Evolutionary conservation across 192 early-diverging fungal species (phyloP), one percentile per base, ranked within the genome.

Genomic region (Podila minutissima): DNA sequence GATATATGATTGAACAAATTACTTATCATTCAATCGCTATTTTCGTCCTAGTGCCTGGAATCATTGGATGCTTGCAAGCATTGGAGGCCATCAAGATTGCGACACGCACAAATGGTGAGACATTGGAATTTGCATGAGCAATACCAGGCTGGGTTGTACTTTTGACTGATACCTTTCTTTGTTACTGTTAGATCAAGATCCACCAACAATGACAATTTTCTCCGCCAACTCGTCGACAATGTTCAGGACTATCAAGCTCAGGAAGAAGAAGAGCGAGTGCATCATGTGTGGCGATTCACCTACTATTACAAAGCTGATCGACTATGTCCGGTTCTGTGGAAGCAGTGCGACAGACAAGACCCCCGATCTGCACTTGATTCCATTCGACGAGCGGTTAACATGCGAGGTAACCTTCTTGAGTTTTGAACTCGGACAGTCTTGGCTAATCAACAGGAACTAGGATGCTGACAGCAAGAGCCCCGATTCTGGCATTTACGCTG

Each of bases 281-380:
- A 88, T 88, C 13, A 89, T 95, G n/a, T 99, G 98, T 69, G 95
- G 96, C 9, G 91, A 97, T 28, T 59, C 87, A 0, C 95, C 97
- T 6, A 93, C 90, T 0, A 90, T 98, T 29, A 93, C 86, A 0
- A 74, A 91, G 70, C 84, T 97, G 20, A 92, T 93, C n/a, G 96
- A 99, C 69, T 99, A 99, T 84, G 93, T 92, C 22, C 90, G 92
- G 22, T 98, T 97, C 63, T 99, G 98, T 84, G 94, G 94, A 20
- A 74, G 90, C 9, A 88, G 85, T n/a, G 89, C 93, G 3, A 87
- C 86, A 32, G 95, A 97, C 82, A 93, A 94, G 76, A 91, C 91
- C 15, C 75, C 71, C 12, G 55, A 72, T 58, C 28, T 66, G 24
- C 51, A 76, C 31, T 38, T 69, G 51, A 64, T 74, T 20, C 62